Base-by-base conservation (phyloP, 1,139 yeast genomes). In the Meyerozyma elateridarum region DNA sequence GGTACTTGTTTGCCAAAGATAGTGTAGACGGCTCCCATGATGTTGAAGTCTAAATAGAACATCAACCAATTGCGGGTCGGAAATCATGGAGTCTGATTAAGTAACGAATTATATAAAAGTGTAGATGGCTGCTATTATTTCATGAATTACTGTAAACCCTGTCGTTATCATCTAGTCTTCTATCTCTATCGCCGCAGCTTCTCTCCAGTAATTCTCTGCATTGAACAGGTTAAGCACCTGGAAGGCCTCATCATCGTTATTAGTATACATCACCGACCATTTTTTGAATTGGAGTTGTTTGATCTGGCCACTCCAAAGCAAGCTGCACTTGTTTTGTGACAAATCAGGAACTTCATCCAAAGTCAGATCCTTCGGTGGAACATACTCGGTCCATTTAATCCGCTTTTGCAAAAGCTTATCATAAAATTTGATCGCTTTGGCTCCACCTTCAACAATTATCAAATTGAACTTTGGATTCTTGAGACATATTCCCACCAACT, bases 251-350 rank as follows among this genome's bases (percentile, higher is more conserved):
- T 67, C 73, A 31, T 77, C 83, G 11, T 69, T 53, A 13, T 63
- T 59, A 2, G 76, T 61, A 29, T 65, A 57, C 55, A 74, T 64
- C 8, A 70, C 54, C 2, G 77, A 68, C 91, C 93, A 84, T 47
- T 73, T 71, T 35, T 64, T 62, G 52, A 83, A 84, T 36, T 65
- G 65, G 17, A 70, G 49, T 2, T 70, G 69, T 31, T 61, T 58
- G 25, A 85, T 39, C 40, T 76, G 78, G 0, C 96, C 96, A 40
- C 79, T 80, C 96, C 96, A 89, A 3, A 85, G 47, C 12, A 80
- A 45, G 3, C 50, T 46, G 44, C 88, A 79, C 33, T 49, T 52
- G 48, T 83, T 85, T 1, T 49, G 46, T 0, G 60, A 43, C 35
- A 77, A 55, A 43, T 76, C 75, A 19, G 41, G 34, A 30, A 36